phyloP scores from a whole-genome alignment of 495 filamentous ascomycete species.

The Astrocystis sublimbata region DNA sequence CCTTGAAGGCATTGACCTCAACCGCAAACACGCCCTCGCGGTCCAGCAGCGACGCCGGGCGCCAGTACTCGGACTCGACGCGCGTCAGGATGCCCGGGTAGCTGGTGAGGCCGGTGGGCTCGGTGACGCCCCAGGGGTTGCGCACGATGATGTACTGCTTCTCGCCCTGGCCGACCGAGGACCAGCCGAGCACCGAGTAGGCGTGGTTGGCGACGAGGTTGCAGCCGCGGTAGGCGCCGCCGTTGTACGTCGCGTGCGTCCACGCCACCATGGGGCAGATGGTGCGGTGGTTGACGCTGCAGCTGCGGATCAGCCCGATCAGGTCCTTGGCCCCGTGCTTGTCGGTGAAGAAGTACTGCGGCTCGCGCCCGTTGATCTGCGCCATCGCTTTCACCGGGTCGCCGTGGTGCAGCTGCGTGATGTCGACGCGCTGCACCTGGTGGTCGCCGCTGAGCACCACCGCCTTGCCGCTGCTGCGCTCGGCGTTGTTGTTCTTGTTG shows the following conservation, averaged over 20 bases:
- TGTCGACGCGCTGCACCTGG: slow-evolving; percentile 37
- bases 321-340: slow-evolving; percentile 29
- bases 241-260: slow-evolving; percentile 30
- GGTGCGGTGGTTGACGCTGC: slow-evolving; percentile 38
- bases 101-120: slow-evolving; percentile 32
- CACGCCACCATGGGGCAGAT: slow-evolving; percentile 35
- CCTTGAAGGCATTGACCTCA: slow-evolving; percentile 36
- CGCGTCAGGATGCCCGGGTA: slow-evolving; percentile 32
- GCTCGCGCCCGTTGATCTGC: slow-evolving; percentile 35
- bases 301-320: slow-evolving; percentile 31
- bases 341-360: slow-evolving; percentile 35
- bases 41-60: slow-evolving; percentile 32
- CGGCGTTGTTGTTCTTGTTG: background rate
- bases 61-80: slow-evolving; percentile 40
- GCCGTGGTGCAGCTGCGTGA: slow-evolving; percentile 34
- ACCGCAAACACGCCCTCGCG: slow-evolving; percentile 34
- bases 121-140: slow-evolving; percentile 42
- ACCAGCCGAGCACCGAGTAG: slow-evolving; percentile 42
- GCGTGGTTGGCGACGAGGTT: slow-evolving; percentile 42
- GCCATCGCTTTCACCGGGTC: slow-evolving; percentile 43
- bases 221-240: slow-evolving; percentile 32
- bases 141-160: slow-evolving; percentile 40
- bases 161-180: slow-evolving; percentile 33
- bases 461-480: slow-evolving; percentile 21
- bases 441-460: slow-evolving; percentile 7